A percentile compares a stretch with the other conserved stretches of the same genome.
Evolutionary conservation across 768 basidiomycete genomes (phyloP).

Genomic region (Phallus indusiatus): DNA sequence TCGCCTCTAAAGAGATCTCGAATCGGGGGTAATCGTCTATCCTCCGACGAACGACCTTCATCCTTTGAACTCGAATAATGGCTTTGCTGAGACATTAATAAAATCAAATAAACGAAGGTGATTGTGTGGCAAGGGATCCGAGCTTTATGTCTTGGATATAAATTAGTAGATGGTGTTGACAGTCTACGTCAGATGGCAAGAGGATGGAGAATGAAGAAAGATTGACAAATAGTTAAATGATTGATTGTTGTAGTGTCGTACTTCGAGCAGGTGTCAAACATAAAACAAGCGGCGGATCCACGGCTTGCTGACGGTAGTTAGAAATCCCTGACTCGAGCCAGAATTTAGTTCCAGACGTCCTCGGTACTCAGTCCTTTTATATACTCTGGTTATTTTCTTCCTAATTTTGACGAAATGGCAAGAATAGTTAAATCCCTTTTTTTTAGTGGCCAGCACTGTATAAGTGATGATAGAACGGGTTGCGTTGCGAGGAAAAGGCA

Average conservation of each 20-base stretch:
- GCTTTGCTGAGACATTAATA: neutral
- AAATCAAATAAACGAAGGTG: neutral
- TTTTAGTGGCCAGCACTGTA: neutral
- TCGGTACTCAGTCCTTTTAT: neutral
- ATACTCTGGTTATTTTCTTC: neutral
- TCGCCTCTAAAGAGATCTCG: neutral
- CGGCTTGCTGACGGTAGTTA: neutral
- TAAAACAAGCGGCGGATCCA: neutral
- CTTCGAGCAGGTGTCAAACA: neutral
- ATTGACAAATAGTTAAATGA: neutral
- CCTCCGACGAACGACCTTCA: neutral
- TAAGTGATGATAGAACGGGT: neutral
- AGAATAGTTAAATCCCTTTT: no score
- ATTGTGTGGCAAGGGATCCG: neutral
- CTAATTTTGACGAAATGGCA: no score
- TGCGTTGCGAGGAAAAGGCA: neutral
- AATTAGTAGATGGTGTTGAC: neutral
- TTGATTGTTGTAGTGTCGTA: neutral
- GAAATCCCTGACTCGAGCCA: neutral
- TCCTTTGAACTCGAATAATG: neutral
- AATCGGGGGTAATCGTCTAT: neutral
- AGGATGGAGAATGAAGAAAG: neutral
- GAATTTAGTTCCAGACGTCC: neutral
- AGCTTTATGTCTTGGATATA: neutral
- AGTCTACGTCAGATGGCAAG: neutral